Conservation (phyloP, 225 moss, liverwort and hornwort species). For the Bryoerythrophyllum caledonicum region DNA sequence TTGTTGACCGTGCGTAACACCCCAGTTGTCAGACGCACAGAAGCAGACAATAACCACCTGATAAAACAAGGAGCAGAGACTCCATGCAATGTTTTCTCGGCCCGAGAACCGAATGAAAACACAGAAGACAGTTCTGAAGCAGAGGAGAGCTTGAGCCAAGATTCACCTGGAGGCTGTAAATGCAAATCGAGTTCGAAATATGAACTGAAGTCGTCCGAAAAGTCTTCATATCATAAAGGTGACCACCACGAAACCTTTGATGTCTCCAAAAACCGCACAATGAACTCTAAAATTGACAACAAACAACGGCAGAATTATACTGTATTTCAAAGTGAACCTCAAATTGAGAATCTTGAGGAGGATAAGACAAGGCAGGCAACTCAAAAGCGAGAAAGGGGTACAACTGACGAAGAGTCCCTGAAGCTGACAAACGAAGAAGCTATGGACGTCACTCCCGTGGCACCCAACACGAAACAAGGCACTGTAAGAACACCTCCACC, state of each 20-base stretch:
- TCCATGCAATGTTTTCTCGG: slow-evolving; percentile 23
- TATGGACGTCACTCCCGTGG: slow-evolving; percentile 5
- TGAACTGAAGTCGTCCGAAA: slow-evolving; percentile 13
- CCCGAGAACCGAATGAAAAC: slow-evolving; percentile 12
- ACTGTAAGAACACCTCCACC: slow-evolving; percentile 17
- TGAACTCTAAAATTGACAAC: not conserved
- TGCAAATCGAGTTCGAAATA: slow-evolving; percentile 26
- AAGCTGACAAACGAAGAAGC: slow-evolving; percentile 19
- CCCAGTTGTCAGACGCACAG: not conserved
- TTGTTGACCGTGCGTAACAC: slow-evolving; percentile 6
- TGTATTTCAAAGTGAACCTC: slow-evolving; percentile 5
- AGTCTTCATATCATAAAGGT: not conserved
- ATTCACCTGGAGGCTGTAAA: slow-evolving; percentile 21
- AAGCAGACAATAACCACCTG: not conserved
- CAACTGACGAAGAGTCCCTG: slow-evolving; percentile 10
- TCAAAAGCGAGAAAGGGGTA: slow-evolving; percentile 4
- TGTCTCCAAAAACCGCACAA: not conserved
- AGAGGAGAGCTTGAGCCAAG: slow-evolving; percentile 27
- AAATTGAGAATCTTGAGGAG: not conserved
- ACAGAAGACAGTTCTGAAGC: slow-evolving; percentile 11
- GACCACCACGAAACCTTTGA: slow-evolving; percentile 18
- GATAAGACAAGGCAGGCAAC: slow-evolving; percentile 10
- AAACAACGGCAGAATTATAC: not conserved
- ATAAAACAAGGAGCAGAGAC: slow-evolving; percentile 14
- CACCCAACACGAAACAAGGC: slow-evolving; percentile 5